These are phyloP conservation scores for Margaritispora aquatica DNA, from an alignment of 495 filamentous ascomycete species.

Conservation along the genomic window DNA sequence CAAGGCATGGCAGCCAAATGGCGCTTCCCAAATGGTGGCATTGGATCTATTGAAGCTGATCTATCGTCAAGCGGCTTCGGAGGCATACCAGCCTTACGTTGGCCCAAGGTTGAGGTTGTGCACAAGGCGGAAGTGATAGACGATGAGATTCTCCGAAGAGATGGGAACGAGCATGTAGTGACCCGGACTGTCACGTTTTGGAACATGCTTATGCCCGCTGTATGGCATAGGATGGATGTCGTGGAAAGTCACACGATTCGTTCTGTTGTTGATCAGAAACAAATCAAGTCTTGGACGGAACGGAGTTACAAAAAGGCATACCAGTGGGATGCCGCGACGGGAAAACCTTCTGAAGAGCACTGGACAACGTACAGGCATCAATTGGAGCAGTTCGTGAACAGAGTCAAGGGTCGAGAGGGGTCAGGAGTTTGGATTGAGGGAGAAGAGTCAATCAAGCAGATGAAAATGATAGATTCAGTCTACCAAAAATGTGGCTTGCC, in stretches of 20 bases:
- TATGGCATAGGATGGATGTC: slow-evolving; percentile 48
- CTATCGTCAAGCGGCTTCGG: slow-evolving; percentile 20
- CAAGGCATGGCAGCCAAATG: slow-evolving; percentile 35
- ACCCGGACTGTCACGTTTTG: slow-evolving; percentile 37
- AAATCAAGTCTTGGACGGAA: slow-evolving; percentile 38
- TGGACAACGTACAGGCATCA: slow-evolving; percentile 49
- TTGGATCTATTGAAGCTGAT: slow-evolving; percentile 33
- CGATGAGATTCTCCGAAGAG: slow-evolving; percentile 18
- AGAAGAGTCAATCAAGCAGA: slow-evolving; percentile 44
- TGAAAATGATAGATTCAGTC: slow-evolving; percentile 46
- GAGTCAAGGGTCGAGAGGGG: slow-evolving; percentile 35
- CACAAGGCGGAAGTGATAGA: slow-evolving; percentile 27
- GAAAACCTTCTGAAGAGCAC: slow-evolving; percentile 27
- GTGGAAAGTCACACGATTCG: slow-evolving; percentile 36
- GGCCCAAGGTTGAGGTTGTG: slow-evolving; percentile 15
- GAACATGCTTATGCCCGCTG: slow-evolving; percentile 31
- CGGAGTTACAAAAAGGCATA: slow-evolving; percentile 40
- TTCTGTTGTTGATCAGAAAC: slow-evolving; percentile 20
- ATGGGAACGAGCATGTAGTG: slow-evolving; percentile 31
- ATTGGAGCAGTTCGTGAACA: slow-evolving; percentile 53
- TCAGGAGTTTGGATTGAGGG: slow-evolving; percentile 43
- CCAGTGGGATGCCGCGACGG: slow-evolving; percentile 27
- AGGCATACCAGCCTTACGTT: slow-evolving; percentile 15
- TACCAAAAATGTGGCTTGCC: slow-evolving; percentile 43
- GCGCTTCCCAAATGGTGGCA: slow-evolving; percentile 36